phyloP scores from a whole-genome alignment of 371 early-diverging fungal genomes.

The Haplosporangium sp. region DNA sequence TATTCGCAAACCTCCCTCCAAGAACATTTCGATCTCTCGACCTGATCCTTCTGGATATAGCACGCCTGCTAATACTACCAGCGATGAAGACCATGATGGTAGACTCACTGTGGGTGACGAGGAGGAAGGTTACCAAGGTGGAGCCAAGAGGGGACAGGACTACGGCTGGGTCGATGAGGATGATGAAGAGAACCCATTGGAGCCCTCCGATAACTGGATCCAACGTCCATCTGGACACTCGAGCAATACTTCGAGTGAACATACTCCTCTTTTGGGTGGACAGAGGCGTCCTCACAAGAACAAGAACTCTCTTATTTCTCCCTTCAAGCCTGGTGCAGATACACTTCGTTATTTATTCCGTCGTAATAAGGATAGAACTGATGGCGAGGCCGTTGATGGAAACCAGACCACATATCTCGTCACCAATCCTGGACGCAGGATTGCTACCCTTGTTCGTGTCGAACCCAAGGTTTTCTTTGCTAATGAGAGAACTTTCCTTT shows the following conservation, averaged over 20 bases:
- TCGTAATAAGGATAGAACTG: conserved; percentile 49
- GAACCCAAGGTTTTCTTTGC: conserved; percentile 99
- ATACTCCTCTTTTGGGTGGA: conserved; percentile 39
- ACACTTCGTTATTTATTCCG: conserved; percentile 56
- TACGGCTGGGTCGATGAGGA: conserved; percentile 53
- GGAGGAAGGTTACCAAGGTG: conserved; percentile 38
- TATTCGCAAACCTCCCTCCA: conserved; percentile 79
- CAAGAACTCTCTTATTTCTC: conserved; percentile 48
- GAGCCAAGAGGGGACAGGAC: conserved; percentile 36
- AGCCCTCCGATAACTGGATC: conserved; percentile 49
- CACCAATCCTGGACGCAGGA: conserved; percentile 70
- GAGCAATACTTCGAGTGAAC: conserved; percentile 37
- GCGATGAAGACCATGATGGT: conserved; percentile 50
- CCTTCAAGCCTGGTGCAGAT: conserved; percentile 53
- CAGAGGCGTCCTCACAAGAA: conserved; percentile 19
- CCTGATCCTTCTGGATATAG: conserved; percentile 53
- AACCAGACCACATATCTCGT: conserved; percentile 50
- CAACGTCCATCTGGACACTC: conserved; percentile 32
- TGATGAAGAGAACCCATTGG: conserved; percentile 47
- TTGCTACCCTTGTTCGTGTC: conserved; percentile 88
- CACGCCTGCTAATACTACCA: conserved; percentile 54
- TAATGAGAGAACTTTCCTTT: conserved; percentile 99
- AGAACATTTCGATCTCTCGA: conserved; percentile 48
- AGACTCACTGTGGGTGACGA: conserved; percentile 33
- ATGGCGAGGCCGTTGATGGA: conserved; percentile 9